A percentile compares a stretch with the other conserved stretches of the same genome.
Conservation (phyloP, 2,329 filamentous ascomycete species). For the Incumbomyces delicatus region DNA sequence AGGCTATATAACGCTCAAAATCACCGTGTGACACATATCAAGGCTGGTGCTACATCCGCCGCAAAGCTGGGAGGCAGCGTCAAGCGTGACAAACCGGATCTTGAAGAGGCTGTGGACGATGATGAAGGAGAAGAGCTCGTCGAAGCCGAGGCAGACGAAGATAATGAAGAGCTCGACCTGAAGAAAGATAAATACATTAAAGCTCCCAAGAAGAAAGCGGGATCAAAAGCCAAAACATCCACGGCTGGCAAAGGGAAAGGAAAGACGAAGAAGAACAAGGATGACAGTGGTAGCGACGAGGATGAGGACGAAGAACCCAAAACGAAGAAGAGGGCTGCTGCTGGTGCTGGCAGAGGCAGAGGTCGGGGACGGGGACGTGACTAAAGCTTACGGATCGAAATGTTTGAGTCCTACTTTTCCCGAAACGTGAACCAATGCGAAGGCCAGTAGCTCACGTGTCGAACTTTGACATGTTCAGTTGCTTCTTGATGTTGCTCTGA, state of each 20-base stretch:
- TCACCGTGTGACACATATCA: conserved; percentile 93
- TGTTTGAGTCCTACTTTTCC: no score
- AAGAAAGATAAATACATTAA: conserved; percentile 97
- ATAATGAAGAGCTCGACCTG: conserved; percentile 66
- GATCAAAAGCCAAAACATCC: conserved; percentile 34
- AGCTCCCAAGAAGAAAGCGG: conserved; percentile 63
- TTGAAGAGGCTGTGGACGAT: conserved; percentile 93
- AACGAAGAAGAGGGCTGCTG: conserved; percentile 7
- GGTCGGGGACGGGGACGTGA: conserved; percentile 1
- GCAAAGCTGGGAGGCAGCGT: conserved; percentile 53
- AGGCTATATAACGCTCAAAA: conserved; percentile 77
- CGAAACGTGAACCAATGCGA: no score
- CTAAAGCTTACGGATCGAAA: not conserved
- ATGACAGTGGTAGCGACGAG: conserved; percentile 26
- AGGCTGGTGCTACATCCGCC: conserved; percentile 64
- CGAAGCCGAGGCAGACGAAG: conserved; percentile 42
- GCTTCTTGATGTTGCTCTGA: no score
- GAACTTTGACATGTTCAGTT: no score
- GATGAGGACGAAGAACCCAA: conserved; percentile 12
- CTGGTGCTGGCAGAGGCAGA: conserved; percentile 1
- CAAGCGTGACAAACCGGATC: conserved; percentile 71
- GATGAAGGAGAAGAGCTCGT: conserved; percentile 49
- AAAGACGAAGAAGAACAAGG: conserved; percentile 28
- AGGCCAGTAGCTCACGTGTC: no score
- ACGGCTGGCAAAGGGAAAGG: conserved; percentile 32